Base-by-base conservation (phyloP, 2,329 filamentous ascomycete species). In the Diplodia scrobiculata region DNA sequence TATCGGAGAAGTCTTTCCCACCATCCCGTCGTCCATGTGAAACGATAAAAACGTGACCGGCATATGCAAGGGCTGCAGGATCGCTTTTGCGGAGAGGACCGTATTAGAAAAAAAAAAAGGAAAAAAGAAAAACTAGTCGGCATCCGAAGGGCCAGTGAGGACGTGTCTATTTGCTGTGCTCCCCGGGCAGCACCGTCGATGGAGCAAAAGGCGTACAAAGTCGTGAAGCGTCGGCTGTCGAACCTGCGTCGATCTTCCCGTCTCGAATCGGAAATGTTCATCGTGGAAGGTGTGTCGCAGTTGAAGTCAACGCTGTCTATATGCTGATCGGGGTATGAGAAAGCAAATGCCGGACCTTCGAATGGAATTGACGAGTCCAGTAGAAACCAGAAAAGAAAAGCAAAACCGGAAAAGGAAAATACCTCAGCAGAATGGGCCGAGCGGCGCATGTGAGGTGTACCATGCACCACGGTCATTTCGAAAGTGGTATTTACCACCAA, bases 401-500 rank as follows among this genome's bases (percentile, higher is more conserved):
- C 69, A 75, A 75, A 72, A 72, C 70, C 69, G 67, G 66, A 69
- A 74, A 71, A 69, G 58, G 62, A 67, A 72, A 72, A 71, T n/a
- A 65, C 65, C 53, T 52, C 66, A 45, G 19, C 29, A 13, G 29
- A 41, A 51, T 13, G 11, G 55, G 41, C 29, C 17, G 25, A 9
- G 54, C 60, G 58, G 67, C 53, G 52, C 34, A 34, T 25, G 58
- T 52, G 65, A 63, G 48, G 58, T 17, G 9, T 9, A 27, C 34
- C 36, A 45, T 67, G 52, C 38, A 51, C 66, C 36, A 47, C 45
- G 45, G 19, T 72, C 70, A 69, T 71, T 70, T 68, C 69, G 70
- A 68, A 62, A 70, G 70, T 72, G 66, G 69, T 67, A 66, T 79
- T 74, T 86, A 86, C 84, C 84, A 91, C 89, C 89, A 91, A 71